phyloP scores from a whole-genome alignment of 106 monocot genomes.

The Dendrobium catenatum region DNA sequence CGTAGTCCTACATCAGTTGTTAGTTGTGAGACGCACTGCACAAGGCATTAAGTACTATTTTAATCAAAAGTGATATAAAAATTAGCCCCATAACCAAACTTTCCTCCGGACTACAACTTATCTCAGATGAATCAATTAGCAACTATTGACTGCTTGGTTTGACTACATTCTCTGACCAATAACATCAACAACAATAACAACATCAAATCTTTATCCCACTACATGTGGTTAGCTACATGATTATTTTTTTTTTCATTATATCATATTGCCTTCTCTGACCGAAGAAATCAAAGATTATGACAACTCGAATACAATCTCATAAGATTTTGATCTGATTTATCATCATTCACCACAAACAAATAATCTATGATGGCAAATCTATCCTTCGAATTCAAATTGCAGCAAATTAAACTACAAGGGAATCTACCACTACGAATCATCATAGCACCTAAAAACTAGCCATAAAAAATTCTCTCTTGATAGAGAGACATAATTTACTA shows the following conservation, averaged over 20 bases:
- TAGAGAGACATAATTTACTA: background rate
- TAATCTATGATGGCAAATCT: background rate
- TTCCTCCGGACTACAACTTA: background rate
- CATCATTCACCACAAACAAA: background rate
- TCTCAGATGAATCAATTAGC: background rate
- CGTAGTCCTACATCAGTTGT: background rate
- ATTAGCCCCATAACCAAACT: background rate
- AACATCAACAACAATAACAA: background rate
- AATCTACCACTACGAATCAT: background rate
- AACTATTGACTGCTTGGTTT: too few species aligned
- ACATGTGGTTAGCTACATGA: too few species aligned
- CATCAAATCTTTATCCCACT: background rate
- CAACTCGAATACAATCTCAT: background rate
- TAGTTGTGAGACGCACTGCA: background rate
- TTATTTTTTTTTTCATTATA: too few species aligned
- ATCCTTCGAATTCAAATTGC: background rate
- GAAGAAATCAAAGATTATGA: background rate
- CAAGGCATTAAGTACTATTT: background rate
- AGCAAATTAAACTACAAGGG: background rate
- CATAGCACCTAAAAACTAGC: background rate
- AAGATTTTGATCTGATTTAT: background rate
- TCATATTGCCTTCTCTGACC: background rate
- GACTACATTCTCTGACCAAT: background rate
- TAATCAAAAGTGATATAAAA: background rate
- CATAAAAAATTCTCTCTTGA: background rate